Base-by-base conservation (phyloP, 208 protist species). In the Acanthamoeba castellanii region DNA sequence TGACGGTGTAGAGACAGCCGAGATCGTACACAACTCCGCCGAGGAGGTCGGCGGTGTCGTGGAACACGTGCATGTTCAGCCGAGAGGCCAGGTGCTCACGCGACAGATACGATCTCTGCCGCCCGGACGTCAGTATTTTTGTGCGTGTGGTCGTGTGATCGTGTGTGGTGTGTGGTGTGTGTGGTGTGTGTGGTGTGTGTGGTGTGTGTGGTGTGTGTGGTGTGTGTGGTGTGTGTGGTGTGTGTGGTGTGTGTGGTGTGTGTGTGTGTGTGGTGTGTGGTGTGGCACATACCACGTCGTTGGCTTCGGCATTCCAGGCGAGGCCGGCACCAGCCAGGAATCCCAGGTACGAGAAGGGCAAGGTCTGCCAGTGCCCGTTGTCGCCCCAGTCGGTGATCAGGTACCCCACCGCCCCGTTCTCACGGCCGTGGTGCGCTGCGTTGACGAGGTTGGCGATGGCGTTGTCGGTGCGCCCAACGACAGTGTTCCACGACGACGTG, bases 361-460 rank as follows among this genome's bases (percentile, higher is more conserved):
- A 34, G 37, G 85, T 92, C 34, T 92, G 85, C 85, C 85, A 92
- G 85, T 92, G 85, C 16, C 85, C 85, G 27, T 72, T 74, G 45
- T 92, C 85, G 34, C 85, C 85, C 85, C 85, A 92, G 20, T 92
- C 85, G 20, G 85, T 92, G 47, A 92, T 92, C 22, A 92, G 85
- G 34, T 72, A 92, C 34, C 85, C 85, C 34, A 52, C 45, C 16
- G 85, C 85, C 42, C 85, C 85, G 37, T 72, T 74, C 55, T 64
- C 64, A 18, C 16, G 64, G 30, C 85, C 85, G 18, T 92, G 30
- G 25, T 70, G 59, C 34, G 85, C 85, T 72, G 55, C n/a, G 42
- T 45, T 92, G 32, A 92, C 32, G 32, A 92, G 85, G 85, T 92
- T 92, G 45, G 55, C 85, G 18, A 92, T 37, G 14, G 85, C 85